phyloP scores from a whole-genome alignment of 2,329 filamentous ascomycete species.

The Calonectria naviculata region DNA sequence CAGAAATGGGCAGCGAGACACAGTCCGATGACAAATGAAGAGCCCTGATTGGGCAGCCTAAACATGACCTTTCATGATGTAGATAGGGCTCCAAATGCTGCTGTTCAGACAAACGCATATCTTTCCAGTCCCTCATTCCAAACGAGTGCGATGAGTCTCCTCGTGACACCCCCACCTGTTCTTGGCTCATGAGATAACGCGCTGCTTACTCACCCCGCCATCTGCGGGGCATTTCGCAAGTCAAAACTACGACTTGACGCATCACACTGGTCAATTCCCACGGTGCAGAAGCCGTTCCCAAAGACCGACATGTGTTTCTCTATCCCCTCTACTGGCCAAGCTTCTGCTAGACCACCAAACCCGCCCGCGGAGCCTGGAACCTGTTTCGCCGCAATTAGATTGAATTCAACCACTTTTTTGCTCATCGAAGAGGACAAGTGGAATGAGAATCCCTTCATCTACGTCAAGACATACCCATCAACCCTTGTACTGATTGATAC shows the following conservation, averaged over 20 bases:
- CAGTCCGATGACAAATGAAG: not conserved
- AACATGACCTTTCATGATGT: too few relatives aligned
- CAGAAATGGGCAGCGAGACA: not conserved
- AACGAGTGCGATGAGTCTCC: not conserved
- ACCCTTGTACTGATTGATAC: slow-evolving; percentile 56
- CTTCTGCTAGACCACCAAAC: not conserved
- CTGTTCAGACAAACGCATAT: too few relatives aligned
- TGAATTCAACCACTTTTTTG: slow-evolving; percentile 56
- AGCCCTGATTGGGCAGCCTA: not conserved
- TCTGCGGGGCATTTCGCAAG: not conserved
- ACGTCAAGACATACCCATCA: slow-evolving; percentile 52
- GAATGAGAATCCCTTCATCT: slow-evolving; percentile 57
- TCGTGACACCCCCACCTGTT: not conserved
- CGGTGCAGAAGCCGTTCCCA: not conserved
- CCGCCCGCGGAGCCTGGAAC: not conserved
- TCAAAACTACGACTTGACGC: not conserved
- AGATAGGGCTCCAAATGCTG: too few relatives aligned
- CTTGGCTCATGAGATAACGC: not conserved
- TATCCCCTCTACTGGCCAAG: too few relatives aligned
- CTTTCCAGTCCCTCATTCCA: too few relatives aligned
- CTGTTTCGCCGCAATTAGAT: not conserved
- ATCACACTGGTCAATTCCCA: not conserved
- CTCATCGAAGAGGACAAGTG: slow-evolving; percentile 56
- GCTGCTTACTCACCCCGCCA: not conserved
- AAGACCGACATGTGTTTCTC: not conserved